Conservation (phyloP, 306 rosid genomes). For the Sicyos edulis region DNA sequence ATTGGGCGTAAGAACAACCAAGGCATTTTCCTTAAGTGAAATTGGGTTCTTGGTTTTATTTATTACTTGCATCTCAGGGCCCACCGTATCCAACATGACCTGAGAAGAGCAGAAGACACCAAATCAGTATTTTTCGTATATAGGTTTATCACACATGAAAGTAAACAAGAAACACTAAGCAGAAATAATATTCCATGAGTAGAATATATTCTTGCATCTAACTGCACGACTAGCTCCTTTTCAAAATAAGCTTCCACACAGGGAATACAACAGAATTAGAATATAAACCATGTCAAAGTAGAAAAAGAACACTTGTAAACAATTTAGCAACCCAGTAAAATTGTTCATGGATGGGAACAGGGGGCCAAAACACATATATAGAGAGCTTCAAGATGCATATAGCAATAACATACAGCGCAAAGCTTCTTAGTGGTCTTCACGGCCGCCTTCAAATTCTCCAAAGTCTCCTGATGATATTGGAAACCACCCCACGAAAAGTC, state of each 20-base stretch:
- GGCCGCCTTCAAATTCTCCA: constrained; percentile 81
- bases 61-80: constrained; percentile 79
- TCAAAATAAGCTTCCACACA: background rate
- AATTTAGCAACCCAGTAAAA: no score
- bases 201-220: background rate
- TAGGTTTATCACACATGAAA: background rate
- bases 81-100: constrained; percentile 87
- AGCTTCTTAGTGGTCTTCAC: constrained; percentile 83
- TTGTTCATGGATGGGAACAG: no score
- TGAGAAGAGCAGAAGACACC: constrained; percentile 28
- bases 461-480: constrained; percentile 79
- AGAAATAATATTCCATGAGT: background rate
- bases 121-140: background rate
- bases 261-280: background rate
- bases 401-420: constrained; percentile 69
- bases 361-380: no score
- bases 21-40: constrained; percentile 57
- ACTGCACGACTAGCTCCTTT: constrained; percentile 1
- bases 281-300: background rate
- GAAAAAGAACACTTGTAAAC: background rate
- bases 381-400: constrained; percentile 5
- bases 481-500: constrained; percentile 83
- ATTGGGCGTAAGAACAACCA: constrained; percentile 64
- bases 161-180: background rate
- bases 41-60: constrained; percentile 60